A percentile compares a stretch with the other conserved stretches of the same genome.
Evolutionary conservation across 169 alveolate species (phyloP).

Genomic region (Neospora caninum): DNA sequence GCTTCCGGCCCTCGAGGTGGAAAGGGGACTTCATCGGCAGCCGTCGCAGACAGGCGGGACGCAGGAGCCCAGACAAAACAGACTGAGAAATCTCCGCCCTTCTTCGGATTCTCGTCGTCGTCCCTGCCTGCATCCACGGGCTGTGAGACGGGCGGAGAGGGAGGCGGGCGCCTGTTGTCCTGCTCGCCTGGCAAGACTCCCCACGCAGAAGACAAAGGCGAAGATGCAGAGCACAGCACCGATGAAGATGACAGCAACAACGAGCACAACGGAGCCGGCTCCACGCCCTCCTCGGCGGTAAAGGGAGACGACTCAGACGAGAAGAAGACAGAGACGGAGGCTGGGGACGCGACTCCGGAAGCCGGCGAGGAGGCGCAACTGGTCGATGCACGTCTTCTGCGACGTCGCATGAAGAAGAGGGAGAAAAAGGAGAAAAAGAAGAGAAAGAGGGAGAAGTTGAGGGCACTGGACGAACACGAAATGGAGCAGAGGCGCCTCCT

Average conservation of each 20-base stretch:
- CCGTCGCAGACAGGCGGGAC: not conserved
- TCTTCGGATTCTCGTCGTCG: not conserved
- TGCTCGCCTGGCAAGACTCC: not conserved
- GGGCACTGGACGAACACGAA: slow-evolving; percentile 21
- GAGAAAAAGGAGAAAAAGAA: slow-evolving; percentile 27
- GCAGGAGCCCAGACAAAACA: not conserved
- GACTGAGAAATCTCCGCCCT: not conserved
- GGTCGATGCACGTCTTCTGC: not conserved
- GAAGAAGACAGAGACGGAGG: not conserved
- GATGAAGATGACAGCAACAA: not conserved
- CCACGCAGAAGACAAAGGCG: not conserved
- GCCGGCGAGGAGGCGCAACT: not conserved
- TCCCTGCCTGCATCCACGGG: not conserved
- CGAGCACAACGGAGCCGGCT: not conserved
- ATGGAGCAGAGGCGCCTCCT: slow-evolving; percentile 11
- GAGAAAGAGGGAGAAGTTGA: slow-evolving; percentile 1
- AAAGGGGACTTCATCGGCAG: not conserved
- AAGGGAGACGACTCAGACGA: not conserved
- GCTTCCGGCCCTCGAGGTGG: not conserved
- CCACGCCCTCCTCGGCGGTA: not conserved
- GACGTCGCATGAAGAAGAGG: slow-evolving; percentile 29
- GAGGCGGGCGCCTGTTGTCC: not conserved
- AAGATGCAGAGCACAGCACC: not conserved
- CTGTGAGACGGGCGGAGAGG: not conserved
- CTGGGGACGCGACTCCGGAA: not conserved